Conservation (phyloP, 495 filamentous ascomycete genomes). For the Lindgomyces ingoldianus region DNA sequence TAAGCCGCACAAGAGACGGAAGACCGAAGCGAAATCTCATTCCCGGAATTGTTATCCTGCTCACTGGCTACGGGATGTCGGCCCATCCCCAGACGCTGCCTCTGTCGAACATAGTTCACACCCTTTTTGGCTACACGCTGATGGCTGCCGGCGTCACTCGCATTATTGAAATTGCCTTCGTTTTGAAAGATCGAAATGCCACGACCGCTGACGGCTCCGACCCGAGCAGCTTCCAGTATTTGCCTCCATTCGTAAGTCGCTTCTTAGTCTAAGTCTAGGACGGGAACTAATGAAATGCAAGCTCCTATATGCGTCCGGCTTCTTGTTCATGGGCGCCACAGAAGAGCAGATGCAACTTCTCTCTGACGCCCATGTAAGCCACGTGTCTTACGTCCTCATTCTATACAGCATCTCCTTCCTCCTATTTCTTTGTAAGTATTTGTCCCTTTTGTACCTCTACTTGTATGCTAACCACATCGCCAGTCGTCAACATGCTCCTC, state of each 20-base stretch:
- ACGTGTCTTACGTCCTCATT: conserved; percentile 89
- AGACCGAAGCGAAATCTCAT: conserved; percentile 87
- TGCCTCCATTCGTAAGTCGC: conserved; percentile 80
- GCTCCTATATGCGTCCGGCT: conserved; percentile 90
- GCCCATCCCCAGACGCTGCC: conserved; percentile 79
- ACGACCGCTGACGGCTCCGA: conserved; percentile 61
- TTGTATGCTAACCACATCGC: neutral
- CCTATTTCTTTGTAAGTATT: conserved; percentile 74
- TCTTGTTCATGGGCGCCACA: conserved; percentile 95
- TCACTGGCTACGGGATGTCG: conserved; percentile 96
- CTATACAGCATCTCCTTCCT: conserved; percentile 88
- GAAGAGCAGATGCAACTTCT: conserved; percentile 92
- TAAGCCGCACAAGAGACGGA: conserved; percentile 80
- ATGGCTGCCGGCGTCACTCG: conserved; percentile 85
- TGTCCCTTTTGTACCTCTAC: neutral
- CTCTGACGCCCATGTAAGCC: conserved; percentile 69
- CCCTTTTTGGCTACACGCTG: conserved; percentile 90
- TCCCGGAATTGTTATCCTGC: conserved; percentile 81
- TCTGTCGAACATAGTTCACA: conserved; percentile 86
- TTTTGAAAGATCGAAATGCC: conserved; percentile 69
- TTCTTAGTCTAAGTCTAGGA: neutral
- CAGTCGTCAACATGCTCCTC: conserved; percentile 77
- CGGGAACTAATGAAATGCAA: conserved; percentile 40
- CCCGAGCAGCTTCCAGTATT: conserved; percentile 86
- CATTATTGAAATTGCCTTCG: conserved; percentile 89